Conservation (phyloP, 176 grass and related monocot genomes). For the Rhynchospora pubera region DNA sequence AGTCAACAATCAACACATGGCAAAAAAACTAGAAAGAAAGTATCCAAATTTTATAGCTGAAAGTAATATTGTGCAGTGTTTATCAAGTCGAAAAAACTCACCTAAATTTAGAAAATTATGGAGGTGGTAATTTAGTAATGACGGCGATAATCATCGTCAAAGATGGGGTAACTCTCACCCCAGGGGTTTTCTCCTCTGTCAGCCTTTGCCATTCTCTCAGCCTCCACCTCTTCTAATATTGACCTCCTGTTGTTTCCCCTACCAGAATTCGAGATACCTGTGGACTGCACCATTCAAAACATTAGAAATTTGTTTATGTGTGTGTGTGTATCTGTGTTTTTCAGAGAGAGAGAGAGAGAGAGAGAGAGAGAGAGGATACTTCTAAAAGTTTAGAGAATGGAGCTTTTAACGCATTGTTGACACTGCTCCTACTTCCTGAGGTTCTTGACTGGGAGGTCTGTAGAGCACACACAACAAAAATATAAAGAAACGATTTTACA, state of each 20-base stretch:
- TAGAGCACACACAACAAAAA: neutral
- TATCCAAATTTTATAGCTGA: neutral
- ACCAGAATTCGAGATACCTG: slow-evolving; percentile 37
- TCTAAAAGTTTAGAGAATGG: slow-evolving; percentile 24
- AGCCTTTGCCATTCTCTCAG: slow-evolving; percentile 37
- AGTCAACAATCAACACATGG: neutral
- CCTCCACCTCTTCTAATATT: slow-evolving; percentile 65
- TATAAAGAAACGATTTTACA: neutral
- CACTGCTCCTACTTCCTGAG: neutral
- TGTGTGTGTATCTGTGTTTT: no score
- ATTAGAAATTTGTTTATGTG: neutral
- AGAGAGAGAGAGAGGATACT: no score
- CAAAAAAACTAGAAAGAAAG: neutral
- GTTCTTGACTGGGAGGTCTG: slow-evolving; percentile 16
- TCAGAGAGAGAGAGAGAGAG: neutral
- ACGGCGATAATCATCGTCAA: slow-evolving; percentile 41
- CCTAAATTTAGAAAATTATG: slow-evolving; percentile 8
- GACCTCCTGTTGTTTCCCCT: slow-evolving; percentile 27
- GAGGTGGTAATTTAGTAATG: neutral
- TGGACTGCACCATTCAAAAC: slow-evolving; percentile 38
- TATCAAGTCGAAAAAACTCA: neutral
- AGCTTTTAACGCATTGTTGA: slow-evolving; percentile 26
- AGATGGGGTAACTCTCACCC: slow-evolving; percentile 61
- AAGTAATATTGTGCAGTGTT: neutral
- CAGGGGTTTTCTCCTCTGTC: slow-evolving; percentile 56